Evolutionary conservation across 495 filamentous ascomycete genomes (phyloP), one percentile per base, ranked within the genome.

Genomic region (Podospora australis): DNA sequence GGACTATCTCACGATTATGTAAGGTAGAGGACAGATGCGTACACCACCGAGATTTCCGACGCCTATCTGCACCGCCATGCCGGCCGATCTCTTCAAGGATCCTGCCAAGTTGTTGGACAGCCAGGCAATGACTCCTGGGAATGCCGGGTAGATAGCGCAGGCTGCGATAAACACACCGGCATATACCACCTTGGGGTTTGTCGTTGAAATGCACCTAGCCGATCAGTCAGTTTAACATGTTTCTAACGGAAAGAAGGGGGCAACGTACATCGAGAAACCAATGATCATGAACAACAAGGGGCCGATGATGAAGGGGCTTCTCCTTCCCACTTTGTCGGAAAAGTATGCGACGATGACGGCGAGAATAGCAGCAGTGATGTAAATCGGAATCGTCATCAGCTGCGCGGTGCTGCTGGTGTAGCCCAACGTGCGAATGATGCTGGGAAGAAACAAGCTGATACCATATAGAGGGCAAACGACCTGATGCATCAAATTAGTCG

Each of bases 21-120:
- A 29, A 6, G 11, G 26, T 6, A 29, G 26, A 29, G 11, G 26
- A 29, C 26, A 29, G 26, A 11, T n/a, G 58, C 64, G 52, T 55
- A 64, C 68, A 24, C 86, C 86, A 16, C 78, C 83, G 3, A 90
- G 65, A 49, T 87, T 88, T 0, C 87, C 87, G 22, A 83, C 54
- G 0, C 86, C 84, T 48, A 91, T 89, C 26, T 86, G 81, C 3
- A 89, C 67, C 0, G 84, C 87, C 78, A 89, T 86, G 0, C 80
- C 87, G 3, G 79, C 80, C 6, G 79, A 76, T 1, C 86, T 72
- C 62, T 90, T 90, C 38, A 83, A 83, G 47, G 74, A 77, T 0
- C 84, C 84, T 0, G 81, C 76, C 11, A 90, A 69, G 56, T 90
- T 89, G 59, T 83, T 87, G 10, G 69, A 72, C 7, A 86, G 64